These are phyloP conservation scores for Zygosaccharomyces pseudobailii DNA, from an alignment of 1,139 yeast genomes.

Conservation along the genomic window DNA sequence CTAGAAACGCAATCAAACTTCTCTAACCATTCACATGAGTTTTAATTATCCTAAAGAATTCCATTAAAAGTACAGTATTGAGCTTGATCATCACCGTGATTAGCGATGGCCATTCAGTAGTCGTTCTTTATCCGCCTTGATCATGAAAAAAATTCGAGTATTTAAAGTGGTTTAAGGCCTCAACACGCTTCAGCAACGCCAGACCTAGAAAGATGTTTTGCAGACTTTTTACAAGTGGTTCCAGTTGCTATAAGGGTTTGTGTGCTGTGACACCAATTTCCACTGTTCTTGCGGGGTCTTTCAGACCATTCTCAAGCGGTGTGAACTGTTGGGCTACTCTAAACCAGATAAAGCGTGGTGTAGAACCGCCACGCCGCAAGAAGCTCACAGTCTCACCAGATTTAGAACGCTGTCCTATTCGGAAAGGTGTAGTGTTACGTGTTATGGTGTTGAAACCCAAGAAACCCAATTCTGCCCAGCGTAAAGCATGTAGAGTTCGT, in stretches of 20 bases:
- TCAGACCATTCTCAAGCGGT: slow-evolving; percentile 5
- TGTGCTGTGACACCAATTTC: background rate
- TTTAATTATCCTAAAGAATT: too few relatives aligned
- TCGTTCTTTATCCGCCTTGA: background rate
- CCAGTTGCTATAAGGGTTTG: background rate
- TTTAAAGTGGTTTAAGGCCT: too few relatives aligned
- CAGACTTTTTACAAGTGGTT: background rate
- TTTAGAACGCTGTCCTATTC: slow-evolving; percentile 73
- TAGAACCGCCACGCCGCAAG: slow-evolving; percentile 51
- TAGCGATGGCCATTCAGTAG: background rate
- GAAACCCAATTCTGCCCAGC: slow-evolving; percentile 96
- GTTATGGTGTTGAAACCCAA: slow-evolving; percentile 95
- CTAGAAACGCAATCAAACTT: background rate
- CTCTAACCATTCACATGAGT: background rate
- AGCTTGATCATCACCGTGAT: background rate
- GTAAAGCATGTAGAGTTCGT: slow-evolving; percentile 95
- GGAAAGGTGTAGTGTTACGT: slow-evolving; percentile 90
- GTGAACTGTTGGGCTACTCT: slow-evolving; percentile 46
- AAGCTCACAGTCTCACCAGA: slow-evolving; percentile 69
- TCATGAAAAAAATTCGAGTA: slow-evolving; percentile 2
- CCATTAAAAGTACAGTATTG: background rate
- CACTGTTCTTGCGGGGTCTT: background rate
- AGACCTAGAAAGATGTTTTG: background rate
- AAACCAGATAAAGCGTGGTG: slow-evolving; percentile 67
- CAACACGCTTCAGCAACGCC: background rate